Base-by-base conservation (phyloP, 352 stramenopile genomes). In the Globisporangium uncinulatum region DNA sequence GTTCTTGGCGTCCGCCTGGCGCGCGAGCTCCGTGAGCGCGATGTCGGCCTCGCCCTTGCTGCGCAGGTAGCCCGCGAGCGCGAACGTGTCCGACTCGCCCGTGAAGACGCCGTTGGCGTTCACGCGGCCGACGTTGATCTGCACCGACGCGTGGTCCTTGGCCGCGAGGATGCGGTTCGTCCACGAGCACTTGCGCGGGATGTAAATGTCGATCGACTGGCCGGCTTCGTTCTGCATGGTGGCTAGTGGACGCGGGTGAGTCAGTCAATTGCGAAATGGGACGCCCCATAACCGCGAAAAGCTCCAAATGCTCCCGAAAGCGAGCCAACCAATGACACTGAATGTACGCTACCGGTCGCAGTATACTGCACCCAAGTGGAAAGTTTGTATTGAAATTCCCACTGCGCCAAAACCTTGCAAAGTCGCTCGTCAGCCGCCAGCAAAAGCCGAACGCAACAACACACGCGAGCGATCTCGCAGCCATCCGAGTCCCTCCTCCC, bases 131-230 rank as follows among this genome's bases (percentile, higher is more conserved):
- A 99, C 93, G 83, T 98, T 98, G 76, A 99, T 98, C 76, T 99
- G 97, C 69, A 99, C 92, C 57, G 95, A 96, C 54, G 93, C 86
- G 78, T 99, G 93, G 80, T 99, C 97, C 89, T 99, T 98, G 65
- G 96, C 95, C 70, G 91, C 81, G 49, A 99, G 91, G 67, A 99
- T 95, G 79, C 96, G 90, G 87, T 98, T 99, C 65, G 97, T 99
- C 92, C 94, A 99, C 68, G 96, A 98, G 92, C 96, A 99, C 78
- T 99, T 99, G 79, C 96, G 88, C 62, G 96, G 96, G 79, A 99
- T 97, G 83, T 99, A 99, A 68, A 99, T 96, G 69, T 99, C 96
- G 56, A 99, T 97, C 75, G 96, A 98, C 69, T 98, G 81, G 81
- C 96, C 96, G 69, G 74, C 71, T 74, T 98, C 95, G 95, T 98